Percentiles rank a stretch among this genome's conserved stretches.
phyloP scores from a whole-genome alignment of 352 stramenopile genomes.

The Thraustotheca clavata region DNA sequence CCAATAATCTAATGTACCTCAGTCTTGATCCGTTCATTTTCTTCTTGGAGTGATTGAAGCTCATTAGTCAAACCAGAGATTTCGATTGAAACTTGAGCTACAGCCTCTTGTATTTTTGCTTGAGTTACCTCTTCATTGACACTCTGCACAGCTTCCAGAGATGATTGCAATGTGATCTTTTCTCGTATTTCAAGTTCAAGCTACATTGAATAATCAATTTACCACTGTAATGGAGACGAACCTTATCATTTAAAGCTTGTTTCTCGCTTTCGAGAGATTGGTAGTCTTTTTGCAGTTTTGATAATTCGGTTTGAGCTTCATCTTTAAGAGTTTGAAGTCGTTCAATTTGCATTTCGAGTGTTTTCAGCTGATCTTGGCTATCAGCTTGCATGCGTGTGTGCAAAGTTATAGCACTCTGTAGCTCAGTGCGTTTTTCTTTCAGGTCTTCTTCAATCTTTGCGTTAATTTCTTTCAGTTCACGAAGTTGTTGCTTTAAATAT shows the following conservation, averaged over 20 bases:
- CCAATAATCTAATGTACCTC: not conserved
- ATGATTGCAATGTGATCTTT: not conserved
- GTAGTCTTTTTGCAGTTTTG: no score
- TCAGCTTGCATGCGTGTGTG: conserved; percentile 18
- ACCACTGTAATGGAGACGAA: not conserved
- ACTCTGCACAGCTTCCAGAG: not conserved
- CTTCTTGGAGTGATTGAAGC: not conserved
- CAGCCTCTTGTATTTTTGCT: conserved; percentile 3
- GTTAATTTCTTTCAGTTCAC: conserved; percentile 3
- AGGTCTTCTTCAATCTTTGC: not conserved
- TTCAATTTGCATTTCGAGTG: not conserved
- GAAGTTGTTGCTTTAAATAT: conserved; percentile 18
- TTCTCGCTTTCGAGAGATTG: not conserved
- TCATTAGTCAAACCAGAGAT: conserved; percentile 3
- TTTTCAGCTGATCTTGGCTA: conserved; percentile 2
- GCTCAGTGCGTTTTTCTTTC: not conserved
- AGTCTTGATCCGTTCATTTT: conserved; percentile 9
- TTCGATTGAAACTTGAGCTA: not conserved
- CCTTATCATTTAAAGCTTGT: not conserved
- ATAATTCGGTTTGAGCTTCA: no score
- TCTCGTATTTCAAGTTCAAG: not conserved
- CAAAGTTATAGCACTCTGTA: not conserved
- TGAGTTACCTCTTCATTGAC: conserved; percentile 16
- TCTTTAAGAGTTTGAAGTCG: not conserved
- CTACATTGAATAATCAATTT: not conserved